phyloP scores from a whole-genome alignment of 1,139 yeast genomes.

The Hemisphaericaspora lyxosophila region DNA sequence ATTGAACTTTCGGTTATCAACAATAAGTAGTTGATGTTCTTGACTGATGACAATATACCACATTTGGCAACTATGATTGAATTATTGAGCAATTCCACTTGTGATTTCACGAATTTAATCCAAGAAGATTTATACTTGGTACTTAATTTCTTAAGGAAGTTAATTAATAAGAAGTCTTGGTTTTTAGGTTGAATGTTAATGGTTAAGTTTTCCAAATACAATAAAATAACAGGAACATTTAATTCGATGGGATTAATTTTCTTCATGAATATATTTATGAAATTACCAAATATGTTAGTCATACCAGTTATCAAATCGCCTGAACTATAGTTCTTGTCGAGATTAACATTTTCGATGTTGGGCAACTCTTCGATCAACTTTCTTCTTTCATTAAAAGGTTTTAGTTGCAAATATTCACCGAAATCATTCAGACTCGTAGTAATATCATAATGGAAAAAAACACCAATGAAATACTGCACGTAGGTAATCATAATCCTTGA shows the following conservation, averaged over 20 bases:
- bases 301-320: constrained; percentile 53
- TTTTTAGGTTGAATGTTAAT: constrained; percentile 49
- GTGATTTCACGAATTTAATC: constrained; percentile 58
- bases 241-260: constrained; percentile 39
- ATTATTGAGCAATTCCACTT: constrained; percentile 54
- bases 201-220: constrained; percentile 41
- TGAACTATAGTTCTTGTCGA: constrained; percentile 38
- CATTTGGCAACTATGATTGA: constrained; percentile 45
- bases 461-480: constrained; percentile 65
- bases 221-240: constrained; percentile 36
- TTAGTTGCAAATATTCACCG: constrained; percentile 43
- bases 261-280: constrained; percentile 36
- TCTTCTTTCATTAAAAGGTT: constrained; percentile 38
- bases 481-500: constrained; percentile 35
- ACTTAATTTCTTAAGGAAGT: constrained; percentile 50
- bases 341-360: constrained; percentile 20
- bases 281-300: constrained; percentile 55
- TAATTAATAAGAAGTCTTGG: constrained; percentile 63
- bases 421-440: constrained; percentile 42
- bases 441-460: constrained; percentile 66
- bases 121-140: constrained; percentile 57
- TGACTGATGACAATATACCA: constrained; percentile 37
- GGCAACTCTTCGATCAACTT: constrained; percentile 25
- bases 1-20: constrained; percentile 36
- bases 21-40: constrained; percentile 34